A percentile compares a stretch with the other conserved stretches of the same genome.
phyloP scores from a whole-genome alignment of 148 eudicot genomes.

The Salicornia ramosissima region DNA sequence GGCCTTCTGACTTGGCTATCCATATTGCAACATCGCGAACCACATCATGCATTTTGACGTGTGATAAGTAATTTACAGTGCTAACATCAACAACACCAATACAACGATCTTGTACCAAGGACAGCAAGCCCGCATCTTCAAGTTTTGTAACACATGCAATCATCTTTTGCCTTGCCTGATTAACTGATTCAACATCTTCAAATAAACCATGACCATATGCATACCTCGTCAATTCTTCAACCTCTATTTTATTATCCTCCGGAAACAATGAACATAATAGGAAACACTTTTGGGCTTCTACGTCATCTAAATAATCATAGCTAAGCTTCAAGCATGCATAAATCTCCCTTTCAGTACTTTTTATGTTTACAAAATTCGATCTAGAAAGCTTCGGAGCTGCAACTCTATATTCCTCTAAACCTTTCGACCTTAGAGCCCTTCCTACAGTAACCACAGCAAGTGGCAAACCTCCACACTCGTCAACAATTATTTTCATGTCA shows the following conservation, averaged over 20 bases:
- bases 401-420: background rate
- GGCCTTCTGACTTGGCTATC: background rate
- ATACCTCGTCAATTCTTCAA: background rate
- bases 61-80: background rate
- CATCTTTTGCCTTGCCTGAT: background rate
- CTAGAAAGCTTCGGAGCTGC: background rate
- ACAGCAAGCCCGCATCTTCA: background rate
- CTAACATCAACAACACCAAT: background rate
- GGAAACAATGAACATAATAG: constrained; percentile 9
- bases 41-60: constrained; percentile 5
- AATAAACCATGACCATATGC: background rate
- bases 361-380: background rate
- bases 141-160: background rate
- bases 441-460: constrained; percentile 4
- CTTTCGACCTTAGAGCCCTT: background rate
- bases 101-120: background rate
- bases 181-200: background rate
- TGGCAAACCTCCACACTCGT: constrained; percentile 9
- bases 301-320: background rate
- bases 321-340: background rate
- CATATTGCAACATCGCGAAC: constrained; percentile 9
- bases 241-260: background rate
- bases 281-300: background rate
- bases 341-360: background rate
- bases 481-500: background rate